Percentiles rank a stretch among this genome's conserved stretches.
phyloP scores from a whole-genome alignment of 805 yeast genomes.

The Nakazawaea sp. region DNA sequence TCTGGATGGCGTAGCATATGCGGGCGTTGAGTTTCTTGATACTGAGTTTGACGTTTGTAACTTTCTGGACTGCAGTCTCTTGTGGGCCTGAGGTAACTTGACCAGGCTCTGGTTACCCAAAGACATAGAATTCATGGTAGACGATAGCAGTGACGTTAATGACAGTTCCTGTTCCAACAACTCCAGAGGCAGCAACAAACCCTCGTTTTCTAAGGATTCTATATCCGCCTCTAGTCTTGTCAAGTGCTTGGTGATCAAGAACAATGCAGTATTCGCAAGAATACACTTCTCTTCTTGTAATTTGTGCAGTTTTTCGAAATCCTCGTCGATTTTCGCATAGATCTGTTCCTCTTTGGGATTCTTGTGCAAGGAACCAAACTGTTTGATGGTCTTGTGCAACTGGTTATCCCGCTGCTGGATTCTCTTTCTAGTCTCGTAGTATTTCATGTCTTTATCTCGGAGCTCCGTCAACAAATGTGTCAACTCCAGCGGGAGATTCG shows the following conservation, averaged over 20 bases:
- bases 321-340: slow-evolving; percentile 61
- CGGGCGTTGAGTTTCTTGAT: slow-evolving; percentile 5
- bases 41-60: neutral
- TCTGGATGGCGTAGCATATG: slow-evolving; percentile 1
- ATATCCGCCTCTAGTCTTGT: slow-evolving; percentile 69
- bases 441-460: slow-evolving; percentile 56
- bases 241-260: slow-evolving; percentile 69
- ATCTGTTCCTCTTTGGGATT: slow-evolving; percentile 75
- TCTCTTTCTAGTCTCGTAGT: slow-evolving; percentile 60
- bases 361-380: slow-evolving; percentile 73
- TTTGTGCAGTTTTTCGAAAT: slow-evolving; percentile 48
- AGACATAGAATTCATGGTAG: neutral
- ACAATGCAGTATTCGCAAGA: slow-evolving; percentile 78
- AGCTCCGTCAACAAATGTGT: slow-evolving; percentile 77
- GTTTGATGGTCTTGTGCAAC: slow-evolving; percentile 73
- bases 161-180: slow-evolving; percentile 12
- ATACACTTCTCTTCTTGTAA: slow-evolving; percentile 75
- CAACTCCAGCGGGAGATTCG: slow-evolving; percentile 84
- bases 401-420: slow-evolving; percentile 69
- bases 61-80: neutral
- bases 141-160: slow-evolving; percentile 1
- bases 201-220: slow-evolving; percentile 69
- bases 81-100: neutral
- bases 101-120: neutral
- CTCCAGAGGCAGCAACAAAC: slow-evolving; percentile 57